Conservation (phyloP, 23 red algal species). For the Agarophyton chilense region DNA sequence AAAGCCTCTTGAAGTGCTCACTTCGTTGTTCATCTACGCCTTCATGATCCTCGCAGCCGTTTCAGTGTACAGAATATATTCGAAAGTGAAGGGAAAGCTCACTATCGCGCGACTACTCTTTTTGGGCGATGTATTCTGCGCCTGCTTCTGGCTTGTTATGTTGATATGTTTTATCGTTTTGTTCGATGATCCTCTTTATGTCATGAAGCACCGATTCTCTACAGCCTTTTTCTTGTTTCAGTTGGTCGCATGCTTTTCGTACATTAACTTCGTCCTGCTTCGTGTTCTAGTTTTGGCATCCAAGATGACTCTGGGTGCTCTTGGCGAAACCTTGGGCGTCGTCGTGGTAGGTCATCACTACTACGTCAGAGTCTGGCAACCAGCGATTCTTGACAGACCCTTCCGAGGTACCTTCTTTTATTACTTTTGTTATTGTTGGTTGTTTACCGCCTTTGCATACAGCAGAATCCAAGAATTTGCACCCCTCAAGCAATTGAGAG, state of each 20-base stretch:
- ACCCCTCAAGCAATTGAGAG: constrained; percentile 73
- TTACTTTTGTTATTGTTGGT: constrained; percentile 77
- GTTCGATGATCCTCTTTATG: constrained; percentile 69
- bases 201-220: constrained; percentile 62
- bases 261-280: constrained; percentile 74
- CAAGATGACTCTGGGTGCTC: constrained; percentile 68
- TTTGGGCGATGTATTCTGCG: constrained; percentile 73
- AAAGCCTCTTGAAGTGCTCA: constrained; percentile 51
- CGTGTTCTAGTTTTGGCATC: constrained; percentile 78
- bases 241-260: constrained; percentile 64
- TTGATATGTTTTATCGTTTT: constrained; percentile 59
- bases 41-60: constrained; percentile 49
- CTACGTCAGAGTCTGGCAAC: constrained; percentile 75
- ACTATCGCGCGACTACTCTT: constrained; percentile 72
- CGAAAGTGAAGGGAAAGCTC: constrained; percentile 59
- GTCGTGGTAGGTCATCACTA: constrained; percentile 86
- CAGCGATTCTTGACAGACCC: constrained; percentile 66
- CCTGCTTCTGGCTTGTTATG: constrained; percentile 73
- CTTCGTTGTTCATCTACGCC: constrained; percentile 65
- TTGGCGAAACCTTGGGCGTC: constrained; percentile 72
- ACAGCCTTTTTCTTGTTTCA: constrained; percentile 81
- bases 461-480: constrained; percentile 84
- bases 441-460: constrained; percentile 74
- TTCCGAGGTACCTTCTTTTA: constrained; percentile 68
- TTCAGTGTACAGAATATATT: constrained; percentile 48